Base-by-base conservation (phyloP, 2,329 filamentous ascomycete species). In the Cytospora leucostoma region DNA sequence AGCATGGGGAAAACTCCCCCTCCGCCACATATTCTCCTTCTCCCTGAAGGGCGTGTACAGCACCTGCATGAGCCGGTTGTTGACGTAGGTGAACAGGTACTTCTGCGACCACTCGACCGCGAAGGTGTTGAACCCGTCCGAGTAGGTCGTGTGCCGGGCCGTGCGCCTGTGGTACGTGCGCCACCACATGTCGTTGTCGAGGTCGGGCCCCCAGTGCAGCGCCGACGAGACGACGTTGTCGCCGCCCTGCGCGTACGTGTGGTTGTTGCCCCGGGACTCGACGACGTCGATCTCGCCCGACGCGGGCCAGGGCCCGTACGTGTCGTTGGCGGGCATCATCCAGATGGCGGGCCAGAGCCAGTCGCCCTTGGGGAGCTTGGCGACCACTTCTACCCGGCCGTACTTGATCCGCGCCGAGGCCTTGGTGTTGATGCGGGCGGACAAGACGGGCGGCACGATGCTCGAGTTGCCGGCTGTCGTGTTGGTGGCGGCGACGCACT, bases 291-390 rank as follows among this genome's bases (percentile, higher is more conserved):
- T 95, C 76, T 95, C 91, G 53, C 92, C 92, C 10, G 90, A 93
- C 8, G 80, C 77, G 1, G 92, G 92, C 92, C 92, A 96, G 1
- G 82, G 70, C 1, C 92, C 92, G 73, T 95, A 96, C 0, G 79
- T 87, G 60, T 87, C 81, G 51, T 88, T 80, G 54, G 85, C 86
- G 1, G 92, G 92, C 79, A 95, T 80, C 89, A 96, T 91, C 90
- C 90, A 93, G 71, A 96, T 94, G n/a, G 91, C 91, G 2, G 92
- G 92, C 92, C 92, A 95, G 12, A 96, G 82, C 92, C 92, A 95
- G 77, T 95, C 91, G 60, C 92, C 92, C 55, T 80, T 75, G 5
- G 92, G 91, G 34, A 95, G 78, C 75, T 88, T 88, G 33, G 92
- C 92, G 1, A 83, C 87, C 6, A 96, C 91, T 73, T 96, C 90